phyloP scores from a whole-genome alignment of 2,329 filamentous ascomycete genomes.

The Pseudogymnoascus sp. region DNA sequence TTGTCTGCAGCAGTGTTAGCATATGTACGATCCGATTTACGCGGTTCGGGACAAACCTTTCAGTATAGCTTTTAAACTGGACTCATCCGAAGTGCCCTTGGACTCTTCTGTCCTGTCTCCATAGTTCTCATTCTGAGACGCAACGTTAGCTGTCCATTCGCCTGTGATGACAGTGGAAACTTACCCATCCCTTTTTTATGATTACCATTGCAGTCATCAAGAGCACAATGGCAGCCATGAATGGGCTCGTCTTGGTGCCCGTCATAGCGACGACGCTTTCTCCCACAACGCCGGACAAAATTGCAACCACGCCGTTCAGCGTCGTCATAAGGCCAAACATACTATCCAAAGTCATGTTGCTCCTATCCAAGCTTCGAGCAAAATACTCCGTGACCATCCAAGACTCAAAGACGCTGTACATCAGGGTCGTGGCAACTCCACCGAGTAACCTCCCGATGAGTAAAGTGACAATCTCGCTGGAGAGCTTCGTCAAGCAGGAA shows the following conservation, averaged over 20 bases:
- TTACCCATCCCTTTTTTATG: conserved; percentile 42
- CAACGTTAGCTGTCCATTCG: not conserved
- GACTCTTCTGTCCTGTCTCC: conserved; percentile 28
- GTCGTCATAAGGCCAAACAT: conserved; percentile 46
- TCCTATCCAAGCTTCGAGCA: conserved; percentile 34
- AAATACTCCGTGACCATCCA: conserved; percentile 54
- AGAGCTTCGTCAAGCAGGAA: conserved; percentile 44
- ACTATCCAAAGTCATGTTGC: conserved; percentile 36
- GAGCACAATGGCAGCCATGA: conserved; percentile 37
- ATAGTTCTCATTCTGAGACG: conserved; percentile 40
- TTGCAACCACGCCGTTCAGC: conserved; percentile 47
- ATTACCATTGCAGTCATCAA: conserved; percentile 36
- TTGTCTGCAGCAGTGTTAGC: conserved; percentile 31
- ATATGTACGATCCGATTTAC: conserved; percentile 12
- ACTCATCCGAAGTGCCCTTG: conserved; percentile 15
- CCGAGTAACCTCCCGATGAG: conserved; percentile 45
- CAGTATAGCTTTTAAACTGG: conserved; percentile 18
- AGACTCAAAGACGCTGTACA: conserved; percentile 52
- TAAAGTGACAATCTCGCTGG: conserved; percentile 34
- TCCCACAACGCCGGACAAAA: conserved; percentile 42
- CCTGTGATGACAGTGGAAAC: conserved; percentile 16
- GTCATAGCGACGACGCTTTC: conserved; percentile 40
- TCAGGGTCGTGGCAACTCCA: conserved; percentile 45
- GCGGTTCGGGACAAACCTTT: conserved; percentile 8
- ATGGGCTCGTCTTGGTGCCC: conserved; percentile 43